These are phyloP conservation scores for Colletotrichum camelliae DNA, from an alignment of 2,329 filamentous ascomycete genomes.

Conservation along the genomic window DNA sequence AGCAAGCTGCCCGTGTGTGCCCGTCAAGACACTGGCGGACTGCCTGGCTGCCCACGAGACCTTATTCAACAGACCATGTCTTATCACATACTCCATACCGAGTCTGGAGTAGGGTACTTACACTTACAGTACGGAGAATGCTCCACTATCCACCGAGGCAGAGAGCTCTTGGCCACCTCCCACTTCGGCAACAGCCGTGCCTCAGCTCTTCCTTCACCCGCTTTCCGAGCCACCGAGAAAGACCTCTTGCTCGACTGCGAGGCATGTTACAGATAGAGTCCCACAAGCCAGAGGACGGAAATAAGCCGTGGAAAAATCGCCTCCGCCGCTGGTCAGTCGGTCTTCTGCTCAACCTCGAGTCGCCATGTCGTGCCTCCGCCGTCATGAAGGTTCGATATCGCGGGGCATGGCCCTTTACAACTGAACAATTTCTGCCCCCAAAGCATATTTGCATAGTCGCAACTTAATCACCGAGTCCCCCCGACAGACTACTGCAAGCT, in stretches of 20 bases:
- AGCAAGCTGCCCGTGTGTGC: neutral
- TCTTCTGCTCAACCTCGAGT: neutral
- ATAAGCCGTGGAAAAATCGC: neutral
- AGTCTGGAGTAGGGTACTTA: neutral
- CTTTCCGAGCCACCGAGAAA: neutral
- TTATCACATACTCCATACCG: neutral
- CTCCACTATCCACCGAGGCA: neutral
- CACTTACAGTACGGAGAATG: neutral
- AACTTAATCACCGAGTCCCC: neutral
- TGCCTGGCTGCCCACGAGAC: neutral
- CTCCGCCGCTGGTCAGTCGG: neutral
- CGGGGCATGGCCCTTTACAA: neutral
- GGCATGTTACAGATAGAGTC: neutral
- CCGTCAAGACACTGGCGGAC: neutral
- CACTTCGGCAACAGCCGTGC: neutral
- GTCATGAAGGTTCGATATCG: neutral
- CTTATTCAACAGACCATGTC: neutral
- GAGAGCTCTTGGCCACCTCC: neutral
- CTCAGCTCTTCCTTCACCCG: neutral
- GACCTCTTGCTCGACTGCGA: neutral
- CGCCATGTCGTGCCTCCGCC: neutral
- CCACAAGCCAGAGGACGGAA: neutral
- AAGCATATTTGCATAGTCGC: neutral
- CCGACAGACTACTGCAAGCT: neutral
- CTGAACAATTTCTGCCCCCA: neutral